phyloP scores from a whole-genome alignment of 805 yeast species.

The Candida multigemmis region DNA sequence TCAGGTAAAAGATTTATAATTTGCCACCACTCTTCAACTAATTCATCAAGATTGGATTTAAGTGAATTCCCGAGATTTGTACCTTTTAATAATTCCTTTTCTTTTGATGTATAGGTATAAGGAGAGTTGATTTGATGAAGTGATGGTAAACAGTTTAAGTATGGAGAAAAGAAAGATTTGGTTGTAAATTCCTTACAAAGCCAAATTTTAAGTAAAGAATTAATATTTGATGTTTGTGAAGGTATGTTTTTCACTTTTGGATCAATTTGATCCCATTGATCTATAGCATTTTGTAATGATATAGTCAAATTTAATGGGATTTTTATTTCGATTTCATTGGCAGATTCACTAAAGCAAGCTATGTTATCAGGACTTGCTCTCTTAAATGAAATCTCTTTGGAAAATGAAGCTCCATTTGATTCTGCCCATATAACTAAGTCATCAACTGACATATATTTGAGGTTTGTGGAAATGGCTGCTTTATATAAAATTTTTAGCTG shows the following conservation, averaged over 20 bases:
- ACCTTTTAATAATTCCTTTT: constrained; percentile 45
- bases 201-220: constrained; percentile 24
- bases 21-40: constrained; percentile 58
- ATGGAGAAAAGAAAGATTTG: constrained; percentile 17
- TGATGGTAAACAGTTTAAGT: constrained; percentile 23
- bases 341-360: constrained; percentile 13
- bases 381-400: constrained; percentile 13
- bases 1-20: constrained; percentile 22
- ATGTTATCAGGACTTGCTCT: constrained; percentile 10
- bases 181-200: constrained; percentile 16
- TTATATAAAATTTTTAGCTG: too few species aligned
- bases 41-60: constrained; percentile 30
- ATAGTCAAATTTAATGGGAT: constrained; percentile 11
- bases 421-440: constrained; percentile 21
- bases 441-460: constrained; percentile 2
- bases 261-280: too few species aligned
- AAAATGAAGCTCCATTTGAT: constrained; percentile 18
- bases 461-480: constrained; percentile 1
- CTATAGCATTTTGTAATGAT: constrained; percentile 15
- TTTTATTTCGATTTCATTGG: constrained; percentile 7
- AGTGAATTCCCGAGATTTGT: constrained; percentile 61
- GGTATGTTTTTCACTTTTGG: too few species aligned
- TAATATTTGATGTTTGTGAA: constrained; percentile 11
- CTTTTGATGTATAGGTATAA: constrained; percentile 50
- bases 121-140: constrained; percentile 48